Evolutionary conservation across 441 rosid species (phyloP), one percentile per base, ranked within the genome.

Genomic region (Erodium moschatum): DNA sequence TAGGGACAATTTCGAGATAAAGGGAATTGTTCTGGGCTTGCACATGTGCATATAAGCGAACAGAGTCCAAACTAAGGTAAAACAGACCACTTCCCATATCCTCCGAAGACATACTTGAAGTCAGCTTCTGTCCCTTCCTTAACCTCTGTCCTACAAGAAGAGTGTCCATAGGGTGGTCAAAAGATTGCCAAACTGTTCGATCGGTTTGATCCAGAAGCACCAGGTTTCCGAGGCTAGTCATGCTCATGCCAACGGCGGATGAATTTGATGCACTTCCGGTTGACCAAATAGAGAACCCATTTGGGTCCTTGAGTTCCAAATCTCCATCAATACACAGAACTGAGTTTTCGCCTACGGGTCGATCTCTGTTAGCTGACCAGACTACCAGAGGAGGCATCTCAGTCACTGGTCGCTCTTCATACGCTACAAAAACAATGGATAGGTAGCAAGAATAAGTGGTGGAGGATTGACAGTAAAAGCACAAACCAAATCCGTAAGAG

Each of bases 161-260:
- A 9, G 70, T 62, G 50, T 73, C 76, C 0, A 69, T 64, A 16
- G 73, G 80, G 15, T 67, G 13, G 63, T 68, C 33, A 11, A 68
- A 75, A 12, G 77, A 75, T 35, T 63, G 48, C 81, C 72, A 66
- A 12, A 46, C 54, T 10, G 11, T 46, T 46, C 15, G 16, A 12
- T 46, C 5, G 54, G 54, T 9, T 12, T 24, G 27, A 24, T 24
- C 27, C 1, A 24, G 27, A 24, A 24, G 27, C 27, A 24, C 27
- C 27, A 24, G 2, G 27, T 24, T 24, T 24, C 27, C 27, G 2
- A 24, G 27, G 27, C 27, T 24, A 0, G 27, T 24, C 27, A 24
- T 24, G 27, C 27, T 24, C 27, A 24, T 24, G 27, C 27, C 27
- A 24, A 24, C 1, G 15, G n/a, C 16, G 3, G n/a, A 46, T 13